These are phyloP conservation scores for Spencermartinsiella europaea DNA, from an alignment of 805 yeast species.

Conservation along the genomic window DNA sequence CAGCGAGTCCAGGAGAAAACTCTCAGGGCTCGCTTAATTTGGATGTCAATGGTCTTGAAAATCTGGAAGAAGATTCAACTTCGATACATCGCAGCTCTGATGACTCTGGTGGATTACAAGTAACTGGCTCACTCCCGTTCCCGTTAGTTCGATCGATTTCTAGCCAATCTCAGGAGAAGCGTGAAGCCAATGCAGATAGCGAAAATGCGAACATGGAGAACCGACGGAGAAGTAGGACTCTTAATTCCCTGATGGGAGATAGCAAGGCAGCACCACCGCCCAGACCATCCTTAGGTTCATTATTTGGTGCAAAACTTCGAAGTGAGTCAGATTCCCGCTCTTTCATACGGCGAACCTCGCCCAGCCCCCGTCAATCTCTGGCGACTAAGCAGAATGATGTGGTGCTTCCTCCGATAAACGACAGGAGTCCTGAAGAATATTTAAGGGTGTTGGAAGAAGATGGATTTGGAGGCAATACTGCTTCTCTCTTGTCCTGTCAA, in stretches of 20 bases:
- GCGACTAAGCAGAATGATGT: background rate
- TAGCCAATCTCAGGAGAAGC: conserved; percentile 13
- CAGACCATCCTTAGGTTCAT: conserved; percentile 16
- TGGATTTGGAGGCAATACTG: conserved; percentile 19
- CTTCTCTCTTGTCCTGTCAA: conserved; percentile 30
- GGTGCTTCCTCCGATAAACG: conserved; percentile 20
- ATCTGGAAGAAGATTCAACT: background rate
- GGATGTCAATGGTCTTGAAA: background rate
- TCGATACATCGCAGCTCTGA: background rate
- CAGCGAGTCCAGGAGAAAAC: background rate
- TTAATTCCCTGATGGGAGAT: conserved; percentile 16
- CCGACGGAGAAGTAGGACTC: conserved; percentile 19
- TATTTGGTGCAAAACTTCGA: conserved; percentile 11
- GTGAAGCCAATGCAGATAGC: background rate
- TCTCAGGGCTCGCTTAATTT: background rate
- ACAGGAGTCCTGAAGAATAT: conserved; percentile 33
- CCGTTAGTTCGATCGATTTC: conserved; percentile 17
- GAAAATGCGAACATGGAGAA: background rate
- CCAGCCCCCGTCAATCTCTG: conserved; percentile 16
- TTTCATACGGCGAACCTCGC: conserved; percentile 8
- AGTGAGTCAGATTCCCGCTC: conserved; percentile 2
- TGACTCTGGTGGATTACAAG: background rate
- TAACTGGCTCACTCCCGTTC: conserved; percentile 3
- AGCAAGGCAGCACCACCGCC: conserved; percentile 4
- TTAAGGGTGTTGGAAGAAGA: conserved; percentile 27